Evolutionary conservation across 345 rosid species (phyloP).

Genomic region (Chamaenerion angustifolium): DNA sequence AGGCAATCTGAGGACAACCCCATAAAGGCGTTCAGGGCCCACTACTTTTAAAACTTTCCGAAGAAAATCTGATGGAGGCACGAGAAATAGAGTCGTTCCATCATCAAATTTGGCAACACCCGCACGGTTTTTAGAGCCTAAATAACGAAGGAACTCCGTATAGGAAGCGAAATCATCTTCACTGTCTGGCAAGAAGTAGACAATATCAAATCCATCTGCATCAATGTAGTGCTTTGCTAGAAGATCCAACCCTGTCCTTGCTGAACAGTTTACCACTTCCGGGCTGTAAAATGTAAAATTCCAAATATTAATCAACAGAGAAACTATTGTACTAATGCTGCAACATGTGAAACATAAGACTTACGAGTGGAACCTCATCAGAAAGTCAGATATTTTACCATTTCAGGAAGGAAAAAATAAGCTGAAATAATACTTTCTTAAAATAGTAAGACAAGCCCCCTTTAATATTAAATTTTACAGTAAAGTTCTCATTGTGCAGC

Average conservation of each 20-base stretch:
- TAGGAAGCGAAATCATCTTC: slow-evolving; percentile 92
- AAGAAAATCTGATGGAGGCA: slow-evolving; percentile 91
- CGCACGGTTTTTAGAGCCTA: slow-evolving; percentile 85
- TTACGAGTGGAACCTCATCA: too few relatives aligned
- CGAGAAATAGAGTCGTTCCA: slow-evolving; percentile 77
- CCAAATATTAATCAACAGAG: not conserved
- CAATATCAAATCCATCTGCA: slow-evolving; percentile 67
- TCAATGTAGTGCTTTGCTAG: slow-evolving; percentile 69
- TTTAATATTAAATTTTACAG: too few relatives aligned
- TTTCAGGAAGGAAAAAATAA: too few relatives aligned
- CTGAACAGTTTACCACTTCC: slow-evolving; percentile 82
- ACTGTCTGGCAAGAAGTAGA: slow-evolving; percentile 87
- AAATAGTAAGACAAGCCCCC: too few relatives aligned
- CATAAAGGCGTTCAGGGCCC: slow-evolving; percentile 89
- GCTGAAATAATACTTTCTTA: too few relatives aligned
- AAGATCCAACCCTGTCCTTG: slow-evolving; percentile 94
- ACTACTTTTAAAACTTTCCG: slow-evolving; percentile 58
- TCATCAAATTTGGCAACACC: slow-evolving; percentile 92
- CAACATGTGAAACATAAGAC: too few relatives aligned
- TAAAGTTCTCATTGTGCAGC: too few relatives aligned
- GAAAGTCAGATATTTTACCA: too few relatives aligned
- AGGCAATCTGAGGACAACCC: slow-evolving; percentile 80
- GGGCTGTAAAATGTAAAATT: slow-evolving; percentile 39
- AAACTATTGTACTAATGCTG: too few relatives aligned
- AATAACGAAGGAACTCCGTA: slow-evolving; percentile 84